Conservation (phyloP, 805 yeast genomes). For the Sugiyamaella marilandica region DNA sequence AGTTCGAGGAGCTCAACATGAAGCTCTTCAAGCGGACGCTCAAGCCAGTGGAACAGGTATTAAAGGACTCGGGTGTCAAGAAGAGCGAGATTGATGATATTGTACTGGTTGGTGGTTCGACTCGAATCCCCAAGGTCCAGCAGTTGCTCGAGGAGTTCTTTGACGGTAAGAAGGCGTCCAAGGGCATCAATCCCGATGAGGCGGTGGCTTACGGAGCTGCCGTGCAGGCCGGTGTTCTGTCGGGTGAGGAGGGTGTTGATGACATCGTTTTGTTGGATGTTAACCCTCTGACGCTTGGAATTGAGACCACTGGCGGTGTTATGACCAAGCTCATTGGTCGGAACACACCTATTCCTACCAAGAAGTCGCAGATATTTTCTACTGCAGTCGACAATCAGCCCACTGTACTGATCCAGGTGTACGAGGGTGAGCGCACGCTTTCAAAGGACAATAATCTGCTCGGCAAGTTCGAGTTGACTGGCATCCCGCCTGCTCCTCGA, state of each 20-base stretch:
- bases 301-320: conserved; percentile 96
- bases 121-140: conserved; percentile 98
- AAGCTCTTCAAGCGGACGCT: conserved; percentile 91
- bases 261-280: conserved; percentile 88
- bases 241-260: conserved; percentile 93
- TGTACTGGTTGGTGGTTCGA: conserved; percentile 98
- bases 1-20: conserved; percentile 93
- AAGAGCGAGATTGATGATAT: conserved; percentile 88
- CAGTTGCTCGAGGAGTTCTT: conserved; percentile 85
- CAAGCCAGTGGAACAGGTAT: conserved; percentile 93
- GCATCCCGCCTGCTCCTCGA: conserved; percentile 88
- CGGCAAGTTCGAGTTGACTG: conserved; percentile 81
- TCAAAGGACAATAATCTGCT: conserved; percentile 88
- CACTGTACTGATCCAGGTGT: conserved; percentile 89
- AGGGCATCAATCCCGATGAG: conserved; percentile 98
- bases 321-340: conserved; percentile 94
- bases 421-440: conserved; percentile 93
- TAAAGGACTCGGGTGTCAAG: conserved; percentile 86
- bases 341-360: conserved; percentile 93
- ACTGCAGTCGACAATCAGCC: conserved; percentile 97
- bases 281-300: conserved; percentile 90
- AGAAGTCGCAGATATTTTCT: conserved; percentile 90
- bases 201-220: conserved; percentile 99
- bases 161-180: conserved; percentile 92
- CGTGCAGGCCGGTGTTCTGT: conserved; percentile 95